Percentiles rank a stretch among this genome's conserved stretches.
Conservation (phyloP, 1,284 basidiomycete genomes). For the Marasmius oreades region DNA sequence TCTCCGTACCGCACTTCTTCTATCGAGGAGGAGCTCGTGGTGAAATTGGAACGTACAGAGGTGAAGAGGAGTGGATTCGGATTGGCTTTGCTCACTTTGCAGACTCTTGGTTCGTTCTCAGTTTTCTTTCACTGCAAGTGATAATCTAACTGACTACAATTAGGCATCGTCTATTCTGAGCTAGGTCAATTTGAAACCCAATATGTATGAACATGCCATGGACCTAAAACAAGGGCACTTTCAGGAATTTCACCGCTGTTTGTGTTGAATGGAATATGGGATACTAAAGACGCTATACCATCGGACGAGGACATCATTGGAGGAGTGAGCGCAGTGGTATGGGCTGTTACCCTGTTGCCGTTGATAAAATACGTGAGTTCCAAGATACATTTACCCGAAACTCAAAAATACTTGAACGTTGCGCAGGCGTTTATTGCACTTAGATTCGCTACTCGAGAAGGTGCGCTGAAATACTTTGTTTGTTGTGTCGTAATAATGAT, state of each 20-base stretch:
- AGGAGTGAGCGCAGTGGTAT: conserved; percentile 57
- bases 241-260: conserved; percentile 56
- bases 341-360: conserved; percentile 59
- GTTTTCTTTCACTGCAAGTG: no score
- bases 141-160: neutral
- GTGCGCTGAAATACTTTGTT: conserved; percentile 22
- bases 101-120: conserved; percentile 34
- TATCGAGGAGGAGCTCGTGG: neutral
- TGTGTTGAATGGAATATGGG: conserved; percentile 64
- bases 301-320: conserved; percentile 59
- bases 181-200: conserved; percentile 28
- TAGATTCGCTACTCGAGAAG: conserved; percentile 56
- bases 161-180: conserved; percentile 67
- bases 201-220: neutral
- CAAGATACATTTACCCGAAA: no score
- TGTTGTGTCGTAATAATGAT: neutral
- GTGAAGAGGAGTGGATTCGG: conserved; percentile 25
- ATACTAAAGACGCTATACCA: conserved; percentile 41
- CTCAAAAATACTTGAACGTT: neutral
- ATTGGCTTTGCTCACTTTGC: conserved; percentile 29
- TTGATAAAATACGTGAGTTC: conserved; percentile 60
- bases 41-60: neutral
- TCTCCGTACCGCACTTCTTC: no score
- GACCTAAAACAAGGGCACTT: neutral
- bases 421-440: conserved; percentile 51